A percentile compares a stretch with the other conserved stretches of the same genome.
Evolutionary conservation across 805 yeast species (phyloP).

Genomic region (Metschnikowia arizonensis): DNA sequence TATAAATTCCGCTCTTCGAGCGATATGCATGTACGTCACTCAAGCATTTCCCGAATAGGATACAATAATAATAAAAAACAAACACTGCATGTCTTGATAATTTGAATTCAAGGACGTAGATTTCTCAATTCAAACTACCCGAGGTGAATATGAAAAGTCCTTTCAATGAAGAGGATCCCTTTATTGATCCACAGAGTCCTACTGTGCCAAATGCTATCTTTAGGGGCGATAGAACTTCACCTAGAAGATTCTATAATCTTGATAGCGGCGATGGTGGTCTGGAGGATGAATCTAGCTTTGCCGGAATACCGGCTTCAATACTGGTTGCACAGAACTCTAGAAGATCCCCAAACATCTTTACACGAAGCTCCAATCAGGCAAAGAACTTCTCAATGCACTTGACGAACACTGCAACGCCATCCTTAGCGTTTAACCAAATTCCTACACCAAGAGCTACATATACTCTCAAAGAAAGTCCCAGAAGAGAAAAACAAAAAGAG

Average conservation of each 20-base stretch:
- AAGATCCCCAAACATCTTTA: conserved; percentile 43
- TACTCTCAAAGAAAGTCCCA: conserved; percentile 66
- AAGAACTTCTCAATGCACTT: conserved; percentile 7
- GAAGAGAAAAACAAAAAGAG: conserved; percentile 48
- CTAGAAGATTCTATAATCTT: conserved; percentile 32
- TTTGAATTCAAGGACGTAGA: background rate
- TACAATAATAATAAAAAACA: conserved; percentile 17
- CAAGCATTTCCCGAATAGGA: conserved; percentile 19
- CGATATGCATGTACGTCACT: background rate
- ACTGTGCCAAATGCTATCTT: conserved; percentile 38
- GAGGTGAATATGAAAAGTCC: conserved; percentile 28
- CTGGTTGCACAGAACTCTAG: conserved; percentile 24
- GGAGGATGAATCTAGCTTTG: conserved; percentile 23
- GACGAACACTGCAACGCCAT: conserved; percentile 9
- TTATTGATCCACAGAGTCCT: conserved; percentile 29
- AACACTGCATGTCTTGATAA: background rate
- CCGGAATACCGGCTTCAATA: conserved; percentile 31
- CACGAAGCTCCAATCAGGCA: conserved; percentile 33
- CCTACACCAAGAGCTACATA: conserved; percentile 60
- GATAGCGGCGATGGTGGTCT: conserved; percentile 18
- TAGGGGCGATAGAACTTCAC: conserved; percentile 35
- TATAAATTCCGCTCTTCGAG: background rate
- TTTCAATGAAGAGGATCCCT: conserved; percentile 32
- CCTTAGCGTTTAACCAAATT: conserved; percentile 8
- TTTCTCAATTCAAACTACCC: conserved; percentile 3